phyloP scores from a whole-genome alignment of 2,329 filamentous ascomycete genomes.

The Colletotrichum endophyticum region DNA sequence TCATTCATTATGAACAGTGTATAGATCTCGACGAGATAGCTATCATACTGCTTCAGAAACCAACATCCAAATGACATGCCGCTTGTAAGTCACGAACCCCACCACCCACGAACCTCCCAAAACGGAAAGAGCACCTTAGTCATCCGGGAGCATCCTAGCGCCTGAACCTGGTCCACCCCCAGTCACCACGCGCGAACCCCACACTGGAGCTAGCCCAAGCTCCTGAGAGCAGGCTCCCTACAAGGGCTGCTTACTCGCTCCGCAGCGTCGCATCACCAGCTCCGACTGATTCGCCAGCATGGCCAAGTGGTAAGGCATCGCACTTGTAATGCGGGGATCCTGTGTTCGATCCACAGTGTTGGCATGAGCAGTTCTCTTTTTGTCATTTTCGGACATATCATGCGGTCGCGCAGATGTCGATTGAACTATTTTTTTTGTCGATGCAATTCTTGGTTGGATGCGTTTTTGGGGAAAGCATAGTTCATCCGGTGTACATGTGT shows the following conservation, averaged over 20 bases:
- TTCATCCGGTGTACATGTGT: background rate
- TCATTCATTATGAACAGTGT: no score
- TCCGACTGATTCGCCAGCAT: constrained; percentile 6
- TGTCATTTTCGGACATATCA: background rate
- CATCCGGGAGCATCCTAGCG: background rate
- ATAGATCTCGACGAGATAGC: background rate
- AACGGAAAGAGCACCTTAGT: background rate
- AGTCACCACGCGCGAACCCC: background rate
- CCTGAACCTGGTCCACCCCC: background rate
- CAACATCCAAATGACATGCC: background rate
- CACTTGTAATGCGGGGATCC: constrained; percentile 16
- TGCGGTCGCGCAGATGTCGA: background rate
- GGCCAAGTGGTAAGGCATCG: constrained; percentile 15
- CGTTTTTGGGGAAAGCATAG: background rate
- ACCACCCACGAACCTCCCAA: background rate
- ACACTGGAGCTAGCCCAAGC: background rate
- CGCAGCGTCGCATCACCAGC: background rate
- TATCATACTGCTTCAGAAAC: background rate
- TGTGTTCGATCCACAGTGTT: constrained; percentile 15
- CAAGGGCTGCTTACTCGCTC: background rate
- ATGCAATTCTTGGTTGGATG: background rate
- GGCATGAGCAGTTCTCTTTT: background rate
- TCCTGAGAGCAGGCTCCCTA: background rate
- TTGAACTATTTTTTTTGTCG: background rate
- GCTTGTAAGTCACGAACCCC: background rate